These are phyloP conservation scores for Rhizopogon sp. DNA, from an alignment of 768 basidiomycete species.

Conservation along the genomic window DNA sequence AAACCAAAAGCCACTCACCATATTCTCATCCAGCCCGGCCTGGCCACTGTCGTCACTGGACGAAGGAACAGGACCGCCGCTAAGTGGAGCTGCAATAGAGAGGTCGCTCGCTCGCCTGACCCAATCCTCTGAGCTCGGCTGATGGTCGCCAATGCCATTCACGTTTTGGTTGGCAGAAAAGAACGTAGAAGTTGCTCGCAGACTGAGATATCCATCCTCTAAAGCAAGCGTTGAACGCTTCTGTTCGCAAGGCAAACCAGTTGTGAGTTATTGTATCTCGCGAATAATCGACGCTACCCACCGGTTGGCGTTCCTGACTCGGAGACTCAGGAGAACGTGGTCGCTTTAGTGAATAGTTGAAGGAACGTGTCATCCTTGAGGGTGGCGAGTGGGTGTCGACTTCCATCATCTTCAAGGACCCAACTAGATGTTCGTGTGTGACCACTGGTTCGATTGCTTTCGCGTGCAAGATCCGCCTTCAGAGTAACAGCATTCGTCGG, in stretches of 20 bases:
- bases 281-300: conserved; percentile 24
- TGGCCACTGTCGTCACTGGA: conserved; percentile 7
- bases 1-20: conserved; percentile 35
- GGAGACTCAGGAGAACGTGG: conserved; percentile 54
- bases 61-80: not conserved
- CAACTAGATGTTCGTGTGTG: not conserved
- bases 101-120: conserved; percentile 65
- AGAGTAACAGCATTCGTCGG: not conserved
- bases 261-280: not conserved
- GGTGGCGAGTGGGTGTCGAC: conserved; percentile 47
- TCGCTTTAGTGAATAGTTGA: conserved; percentile 41
- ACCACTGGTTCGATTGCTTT: too few relatives aligned
- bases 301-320: conserved; percentile 50
- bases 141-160: conserved; percentile 14
- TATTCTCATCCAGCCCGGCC: conserved; percentile 31
- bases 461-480: not conserved
- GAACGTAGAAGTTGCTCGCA: conserved; percentile 22
- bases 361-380: conserved; percentile 29
- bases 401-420: conserved; percentile 36
- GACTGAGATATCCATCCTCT: conserved; percentile 22
- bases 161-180: conserved; percentile 11
- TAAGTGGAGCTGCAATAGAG: conserved; percentile 51
- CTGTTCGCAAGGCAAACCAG: conserved; percentile 27
- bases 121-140: conserved; percentile 64
- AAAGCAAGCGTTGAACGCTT: conserved; percentile 53